Evolutionary conservation across 2,329 filamentous ascomycete genomes (phyloP).

Genomic region (Cadophora luteo-olivacea): DNA sequence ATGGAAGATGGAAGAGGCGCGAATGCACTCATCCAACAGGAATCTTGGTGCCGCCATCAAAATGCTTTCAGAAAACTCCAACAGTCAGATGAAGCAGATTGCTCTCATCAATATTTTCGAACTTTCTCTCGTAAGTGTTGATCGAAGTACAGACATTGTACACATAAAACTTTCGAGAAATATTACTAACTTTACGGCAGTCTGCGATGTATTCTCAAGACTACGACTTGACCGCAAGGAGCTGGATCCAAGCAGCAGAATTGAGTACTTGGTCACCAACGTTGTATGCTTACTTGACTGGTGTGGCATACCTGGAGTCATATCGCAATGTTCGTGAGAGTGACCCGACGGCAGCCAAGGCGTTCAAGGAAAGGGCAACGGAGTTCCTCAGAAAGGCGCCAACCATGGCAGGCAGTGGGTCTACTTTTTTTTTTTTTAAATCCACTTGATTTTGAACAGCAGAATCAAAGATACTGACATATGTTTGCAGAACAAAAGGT

Average conservation of each 20-base stretch:
- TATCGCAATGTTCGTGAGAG: constrained; percentile 68
- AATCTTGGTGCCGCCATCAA: constrained; percentile 71
- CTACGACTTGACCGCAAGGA: constrained; percentile 75
- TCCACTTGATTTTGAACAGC: too few species aligned
- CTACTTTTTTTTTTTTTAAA: background rate
- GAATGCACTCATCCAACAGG: constrained; percentile 72
- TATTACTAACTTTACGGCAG: background rate
- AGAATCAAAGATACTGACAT: background rate
- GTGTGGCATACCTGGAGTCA: constrained; percentile 77
- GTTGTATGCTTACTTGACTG: constrained; percentile 89
- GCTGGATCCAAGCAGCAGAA: constrained; percentile 76
- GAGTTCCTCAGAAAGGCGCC: constrained; percentile 76
- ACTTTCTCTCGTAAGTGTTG: constrained; percentile 61
- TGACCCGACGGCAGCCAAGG: constrained; percentile 54
- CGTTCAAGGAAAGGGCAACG: constrained; percentile 69
- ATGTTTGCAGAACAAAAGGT: constrained; percentile 71
- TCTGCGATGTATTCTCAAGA: constrained; percentile 80
- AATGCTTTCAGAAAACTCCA: constrained; percentile 63
- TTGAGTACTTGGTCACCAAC: constrained; percentile 92
- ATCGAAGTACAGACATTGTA: too few species aligned
- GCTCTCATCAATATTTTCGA: constrained; percentile 87
- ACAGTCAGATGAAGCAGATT: constrained; percentile 85
- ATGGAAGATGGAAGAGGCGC: constrained; percentile 88
- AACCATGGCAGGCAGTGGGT: constrained; percentile 67
- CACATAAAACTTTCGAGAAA: background rate